A percentile compares a stretch with the other conserved stretches of the same genome.
phyloP scores from a whole-genome alignment of 2,329 filamentous ascomycete species.

The Trichoderma sp. region DNA sequence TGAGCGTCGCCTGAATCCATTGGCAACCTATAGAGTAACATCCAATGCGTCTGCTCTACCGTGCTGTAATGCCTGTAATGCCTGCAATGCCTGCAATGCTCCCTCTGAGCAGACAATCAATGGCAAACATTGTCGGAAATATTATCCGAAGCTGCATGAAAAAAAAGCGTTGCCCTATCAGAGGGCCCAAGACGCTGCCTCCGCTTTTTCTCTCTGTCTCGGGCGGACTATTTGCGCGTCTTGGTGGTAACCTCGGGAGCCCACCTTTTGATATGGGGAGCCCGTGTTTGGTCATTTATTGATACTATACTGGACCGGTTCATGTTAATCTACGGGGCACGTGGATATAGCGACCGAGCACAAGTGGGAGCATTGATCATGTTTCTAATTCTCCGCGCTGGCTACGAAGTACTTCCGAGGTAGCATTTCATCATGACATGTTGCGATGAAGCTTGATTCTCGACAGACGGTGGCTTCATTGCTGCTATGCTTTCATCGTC shows the following conservation, averaged over 20 bases:
- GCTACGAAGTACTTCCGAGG: neutral
- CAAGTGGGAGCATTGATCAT: neutral
- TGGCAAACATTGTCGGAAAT: slow-evolving; percentile 12
- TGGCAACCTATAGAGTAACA: neutral
- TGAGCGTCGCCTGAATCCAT: neutral
- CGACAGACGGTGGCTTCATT: neutral
- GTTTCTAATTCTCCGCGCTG: neutral
- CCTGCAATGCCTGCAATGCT: neutral
- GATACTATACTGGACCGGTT: neutral
- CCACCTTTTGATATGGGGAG: neutral
- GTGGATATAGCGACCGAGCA: neutral
- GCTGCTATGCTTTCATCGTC: neutral
- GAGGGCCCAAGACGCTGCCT: neutral
- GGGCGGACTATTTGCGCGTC: slow-evolving; percentile 12
- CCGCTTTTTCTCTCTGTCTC: neutral
- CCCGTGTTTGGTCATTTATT: neutral
- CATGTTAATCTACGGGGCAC: neutral
- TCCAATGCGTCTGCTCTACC: neutral
- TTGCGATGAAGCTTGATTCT: neutral
- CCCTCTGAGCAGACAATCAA: neutral
- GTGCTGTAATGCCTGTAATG: neutral
- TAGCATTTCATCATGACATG: neutral
- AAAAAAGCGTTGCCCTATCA: neutral
- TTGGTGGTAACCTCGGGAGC: neutral
- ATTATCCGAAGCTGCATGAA: slow-evolving; percentile 11